phyloP scores from a whole-genome alignment of 768 basidiomycete species.

The Panus rudis region DNA sequence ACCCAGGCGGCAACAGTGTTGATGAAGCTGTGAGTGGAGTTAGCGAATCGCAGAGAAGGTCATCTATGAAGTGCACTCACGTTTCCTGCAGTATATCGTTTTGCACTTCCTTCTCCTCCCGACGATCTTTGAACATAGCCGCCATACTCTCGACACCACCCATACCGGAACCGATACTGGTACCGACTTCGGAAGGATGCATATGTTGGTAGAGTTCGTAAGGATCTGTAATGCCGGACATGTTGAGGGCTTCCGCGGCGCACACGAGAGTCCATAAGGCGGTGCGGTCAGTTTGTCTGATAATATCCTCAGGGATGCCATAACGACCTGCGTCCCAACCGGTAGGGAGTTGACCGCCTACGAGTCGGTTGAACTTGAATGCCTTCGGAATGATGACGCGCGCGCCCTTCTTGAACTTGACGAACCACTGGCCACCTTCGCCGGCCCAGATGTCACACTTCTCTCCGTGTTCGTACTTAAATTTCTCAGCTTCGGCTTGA shows the following conservation, averaged over 20 bases:
- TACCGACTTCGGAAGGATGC: conserved; percentile 95
- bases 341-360: conserved; percentile 94
- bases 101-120: conserved; percentile 96
- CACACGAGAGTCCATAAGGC: conserved; percentile 93
- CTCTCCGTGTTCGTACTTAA: conserved; percentile 94
- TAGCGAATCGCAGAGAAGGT: neutral
- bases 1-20: conserved; percentile 99
- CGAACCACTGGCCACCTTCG: conserved; percentile 92
- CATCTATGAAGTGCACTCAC: conserved; percentile 36
- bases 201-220: conserved; percentile 97
- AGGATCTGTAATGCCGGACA: conserved; percentile 95
- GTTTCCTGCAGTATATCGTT: conserved; percentile 98
- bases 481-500: conserved; percentile 85
- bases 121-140: conserved; percentile 98
- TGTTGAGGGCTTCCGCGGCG: conserved; percentile 92
- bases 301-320: conserved; percentile 94
- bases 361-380: conserved; percentile 88
- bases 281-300: conserved; percentile 88
- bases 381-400: conserved; percentile 91
- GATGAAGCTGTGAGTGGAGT: conserved; percentile 65
- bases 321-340: conserved; percentile 97
- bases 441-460: conserved; percentile 94
- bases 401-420: conserved; percentile 98
- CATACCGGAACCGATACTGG: conserved; percentile 94
- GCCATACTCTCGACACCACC: conserved; percentile 87